Evolutionary conservation across 495 filamentous ascomycete species (phyloP), one percentile per base, ranked within the genome.

Genomic region (Tuber borchii): DNA sequence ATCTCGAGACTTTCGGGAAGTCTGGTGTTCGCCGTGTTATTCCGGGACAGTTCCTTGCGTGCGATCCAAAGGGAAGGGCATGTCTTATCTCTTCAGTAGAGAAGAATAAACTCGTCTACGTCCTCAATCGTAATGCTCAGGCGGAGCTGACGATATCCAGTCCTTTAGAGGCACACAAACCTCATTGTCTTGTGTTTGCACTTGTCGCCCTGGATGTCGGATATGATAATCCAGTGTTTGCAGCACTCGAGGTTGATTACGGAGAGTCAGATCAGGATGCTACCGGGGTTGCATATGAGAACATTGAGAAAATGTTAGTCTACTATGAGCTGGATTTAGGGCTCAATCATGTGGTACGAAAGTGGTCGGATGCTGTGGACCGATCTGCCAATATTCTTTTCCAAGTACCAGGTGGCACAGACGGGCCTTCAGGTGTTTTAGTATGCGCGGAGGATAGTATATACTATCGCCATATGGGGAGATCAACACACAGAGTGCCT

Each of bases 101-200:
- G 85, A 99, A 99, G 89, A 98, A 98, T 85, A 98, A 98, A 86
- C 92, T 99, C 79, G 96, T 98, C 82, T 99, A 98, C 85, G 95
- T 98, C 82, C 87, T 99, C 73, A 97, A 97, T 85, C 91, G 96
- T 56, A 97, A 97, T 85, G 89, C 93, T 51, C 93, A 97, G 85
- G 93, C 93, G 45, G 93, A 97, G 83, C 88, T 98, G 81, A 95
- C 93, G 40, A 98, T 98, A 56, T 99, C 96, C 9, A 97, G 94
- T 22, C 95, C 96, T 2, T 86, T 98, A n/a, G 96, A 98, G 85
- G 96, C 96, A 9, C 95, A 98, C 85, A 96, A 94, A 84, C 89
- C 93, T n/a, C 94, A 97, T 73, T 95, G 93, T 1, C 83, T 98
- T 72, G 93, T 97, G 22, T 93, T 97, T 76, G 92, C 92, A 14